Evolutionary conservation across 257 asterid species (phyloP), one percentile per base, ranked within the genome.

Genomic region (Solanum piurae): DNA sequence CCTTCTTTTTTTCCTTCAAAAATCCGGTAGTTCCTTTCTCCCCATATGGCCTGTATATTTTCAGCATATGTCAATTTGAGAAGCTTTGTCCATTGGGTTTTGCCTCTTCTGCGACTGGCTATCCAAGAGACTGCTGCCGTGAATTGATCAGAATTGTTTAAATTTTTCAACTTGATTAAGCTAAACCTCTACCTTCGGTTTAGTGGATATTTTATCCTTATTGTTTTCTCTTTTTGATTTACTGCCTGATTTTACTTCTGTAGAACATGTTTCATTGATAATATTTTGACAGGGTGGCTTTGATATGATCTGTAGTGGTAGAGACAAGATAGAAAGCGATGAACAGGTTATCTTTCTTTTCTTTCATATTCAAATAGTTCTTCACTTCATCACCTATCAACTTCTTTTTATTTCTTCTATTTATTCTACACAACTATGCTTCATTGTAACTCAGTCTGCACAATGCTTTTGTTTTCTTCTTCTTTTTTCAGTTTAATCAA

Each of bases 291-390:
- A 96, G 99, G 99, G 99, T 89, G 99, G 99, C 86, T 97, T 97
- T 84, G 99, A 97, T 91, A 96, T 97, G 98, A 97, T 96, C 85
- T 88, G 95, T 91, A 97, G 99, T 87, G 99, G 99, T 87, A 93
- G 99, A 92, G 99, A 97, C 96, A 97, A 96, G 94, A 97, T 97
- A 88, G 99, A 97, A 92, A 97, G 98, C 83, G 98, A 98, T 76
- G 99, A 96, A 69, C 99, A 97, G 95, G 99, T 97, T 80, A 18
- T 80, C 68, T 80, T 80, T 80, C 29, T 80, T 29, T 27, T 44
- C 20, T 80, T 31, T 80, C 62, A 49, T 49, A 49, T 80, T 80
- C 18, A 49, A 20, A 49, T 49, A 29, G 29, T 46, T 82, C 85
- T 52, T n/a, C 42, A 18, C 16, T 27, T 27, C 27, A 16, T 49